phyloP scores from a whole-genome alignment of 2,329 filamentous ascomycete species.

The Hymenoscyphus scutula region DNA sequence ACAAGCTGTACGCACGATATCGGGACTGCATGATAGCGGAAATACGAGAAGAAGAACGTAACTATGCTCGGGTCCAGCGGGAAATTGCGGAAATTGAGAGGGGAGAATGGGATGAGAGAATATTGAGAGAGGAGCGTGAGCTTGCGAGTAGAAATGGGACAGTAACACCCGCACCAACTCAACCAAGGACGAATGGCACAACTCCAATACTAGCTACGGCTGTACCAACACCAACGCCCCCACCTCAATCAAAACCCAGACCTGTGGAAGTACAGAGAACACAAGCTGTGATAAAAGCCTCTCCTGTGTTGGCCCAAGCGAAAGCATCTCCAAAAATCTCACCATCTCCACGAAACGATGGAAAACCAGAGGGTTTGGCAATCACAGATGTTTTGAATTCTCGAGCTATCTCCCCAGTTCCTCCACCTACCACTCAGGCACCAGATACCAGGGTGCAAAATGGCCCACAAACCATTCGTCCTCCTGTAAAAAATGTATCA shows the following conservation, averaged over 20 bases:
- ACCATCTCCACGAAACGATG: slow-evolving; percentile 22
- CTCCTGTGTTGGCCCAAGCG: slow-evolving; percentile 5
- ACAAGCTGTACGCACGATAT: slow-evolving; percentile 74
- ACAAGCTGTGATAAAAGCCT: slow-evolving; percentile 8
- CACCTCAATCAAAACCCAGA: slow-evolving; percentile 7
- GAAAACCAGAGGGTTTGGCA: slow-evolving; percentile 27
- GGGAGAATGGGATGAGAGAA: slow-evolving; percentile 50
- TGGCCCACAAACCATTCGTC: slow-evolving; percentile 17
- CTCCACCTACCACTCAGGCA: slow-evolving; percentile 8
- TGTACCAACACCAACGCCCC: slow-evolving; percentile 10
- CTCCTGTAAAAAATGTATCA: slow-evolving; percentile 13
- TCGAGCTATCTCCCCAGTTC: slow-evolving; percentile 21
- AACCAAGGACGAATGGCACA: slow-evolving; percentile 24
- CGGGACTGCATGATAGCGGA: slow-evolving; percentile 65
- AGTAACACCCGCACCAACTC: slow-evolving; percentile 3
- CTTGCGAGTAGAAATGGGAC: slow-evolving; percentile 18
- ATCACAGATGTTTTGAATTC: slow-evolving; percentile 32
- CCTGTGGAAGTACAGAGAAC: slow-evolving; percentile 13
- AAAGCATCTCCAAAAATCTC: slow-evolving; percentile 18
- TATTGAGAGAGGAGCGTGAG: slow-evolving; percentile 26
- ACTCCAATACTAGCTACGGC: not conserved
- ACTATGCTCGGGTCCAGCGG: slow-evolving; percentile 59
- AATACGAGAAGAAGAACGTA: slow-evolving; percentile 72
- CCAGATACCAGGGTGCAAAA: slow-evolving; percentile 14
- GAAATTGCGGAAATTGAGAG: slow-evolving; percentile 69